Percentiles rank a stretch among this genome's conserved stretches.
These are phyloP conservation scores for Effrenium voratum DNA, from an alignment of 73 alveolate species.

Conservation along the genomic window DNA sequence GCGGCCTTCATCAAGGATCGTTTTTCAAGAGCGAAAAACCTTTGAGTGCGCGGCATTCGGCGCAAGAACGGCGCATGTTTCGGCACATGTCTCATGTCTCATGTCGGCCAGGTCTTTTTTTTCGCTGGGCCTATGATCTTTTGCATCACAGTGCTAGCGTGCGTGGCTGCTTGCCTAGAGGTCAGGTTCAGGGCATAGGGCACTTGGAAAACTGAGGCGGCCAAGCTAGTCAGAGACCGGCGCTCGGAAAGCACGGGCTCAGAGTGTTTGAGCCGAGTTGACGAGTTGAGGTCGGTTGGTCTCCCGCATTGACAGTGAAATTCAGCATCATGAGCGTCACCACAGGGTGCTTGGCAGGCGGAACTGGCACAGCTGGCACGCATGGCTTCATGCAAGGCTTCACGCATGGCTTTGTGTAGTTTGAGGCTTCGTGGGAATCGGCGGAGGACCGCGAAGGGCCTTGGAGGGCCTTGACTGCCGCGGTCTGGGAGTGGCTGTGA, in stretches of 20 bases:
- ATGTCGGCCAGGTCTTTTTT: constrained; percentile 33
- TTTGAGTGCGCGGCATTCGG: no score
- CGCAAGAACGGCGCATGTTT: no score
- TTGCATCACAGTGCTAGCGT: constrained; percentile 15
- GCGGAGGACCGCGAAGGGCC: constrained; percentile 23
- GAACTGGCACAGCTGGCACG: background rate
- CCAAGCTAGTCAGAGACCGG: background rate
- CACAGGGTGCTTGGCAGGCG: constrained; percentile 72
- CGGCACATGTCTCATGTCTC: no score
- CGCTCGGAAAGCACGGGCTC: background rate
- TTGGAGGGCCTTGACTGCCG: background rate
- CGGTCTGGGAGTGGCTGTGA: background rate
- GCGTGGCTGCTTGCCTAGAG: background rate
- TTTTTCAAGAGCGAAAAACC: background rate
- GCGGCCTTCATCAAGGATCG: constrained; percentile 73
- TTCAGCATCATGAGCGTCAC: constrained; percentile 70
- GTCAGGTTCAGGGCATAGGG: no score
- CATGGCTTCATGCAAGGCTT: background rate
- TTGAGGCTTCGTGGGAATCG: constrained; percentile 72
- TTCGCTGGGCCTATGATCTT: constrained; percentile 62
- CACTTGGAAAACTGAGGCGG: background rate
- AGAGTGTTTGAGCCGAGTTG: background rate
- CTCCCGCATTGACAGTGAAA: constrained; percentile 49
- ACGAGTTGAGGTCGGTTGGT: constrained; percentile 23
- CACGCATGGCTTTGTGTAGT: background rate